Evolutionary conservation across 148 eudicot species (phyloP), one percentile per base, ranked within the genome.

Genomic region (Spergularia bocconei): DNA sequence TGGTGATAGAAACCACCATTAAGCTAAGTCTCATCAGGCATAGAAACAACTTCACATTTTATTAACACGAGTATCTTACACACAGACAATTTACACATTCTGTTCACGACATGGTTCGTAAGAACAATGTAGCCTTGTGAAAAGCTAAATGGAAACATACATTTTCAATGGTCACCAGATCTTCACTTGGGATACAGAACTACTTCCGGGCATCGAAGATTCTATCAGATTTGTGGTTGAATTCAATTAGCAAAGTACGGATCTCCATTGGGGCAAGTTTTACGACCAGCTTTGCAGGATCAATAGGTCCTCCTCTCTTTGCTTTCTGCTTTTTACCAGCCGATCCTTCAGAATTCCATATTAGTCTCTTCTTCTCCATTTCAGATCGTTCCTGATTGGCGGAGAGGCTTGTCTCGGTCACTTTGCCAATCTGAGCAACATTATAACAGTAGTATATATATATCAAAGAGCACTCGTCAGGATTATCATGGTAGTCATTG

Each of bases 221-320:
- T 73, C 52, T 57, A 44, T 85, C 69, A 44, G 48, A 29, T 0
- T 36, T 36, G 71, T 79, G 75, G 51, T 71, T 78, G 66, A 95
- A 87, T 70, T 88, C 86, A 19, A 95, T 82, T n/a, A 88, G 59
- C 70, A 95, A 82, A 59, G 98, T 92, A 55, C 98, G 87, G 53
- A 95, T 89, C 82, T 95, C 98, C 98, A 95, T 95, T 2, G 98
- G 97, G 2, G 85, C 89, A 72, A 95, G 88, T 77, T 92, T 89
- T 41, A 92, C 84, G 47, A 92, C 78, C 76, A 95, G 84, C 75
- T 84, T 79, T 48, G 52, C 75, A 56, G 92, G 86, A 84, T 95
- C 91, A 55, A 92, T 75, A 20, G 87, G 78, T 64, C 93, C 87
- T 57, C 98, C 97, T 77, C 96, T 87, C 56, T 20, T 66, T 50